phyloP scores from a whole-genome alignment of 1,139 yeast species.

The Suhomyces bokatorum region DNA sequence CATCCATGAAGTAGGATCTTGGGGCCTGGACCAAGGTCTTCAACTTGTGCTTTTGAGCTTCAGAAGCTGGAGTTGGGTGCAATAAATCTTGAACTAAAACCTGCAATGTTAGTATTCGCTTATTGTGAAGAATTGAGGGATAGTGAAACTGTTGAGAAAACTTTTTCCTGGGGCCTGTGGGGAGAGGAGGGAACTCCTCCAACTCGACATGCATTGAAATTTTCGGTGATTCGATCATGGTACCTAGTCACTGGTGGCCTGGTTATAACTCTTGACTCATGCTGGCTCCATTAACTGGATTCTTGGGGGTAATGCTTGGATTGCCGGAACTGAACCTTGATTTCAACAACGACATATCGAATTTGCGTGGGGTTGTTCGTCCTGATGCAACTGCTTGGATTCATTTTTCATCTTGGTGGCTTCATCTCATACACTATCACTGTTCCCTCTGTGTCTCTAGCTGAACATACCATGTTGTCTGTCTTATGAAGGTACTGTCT shows the following conservation, averaged over 20 bases:
- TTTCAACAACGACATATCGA: too few relatives aligned
- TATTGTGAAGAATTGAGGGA: not conserved
- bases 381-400: too few relatives aligned
- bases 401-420: not conserved
- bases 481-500: constrained; percentile 12
- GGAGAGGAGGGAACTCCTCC: too few relatives aligned
- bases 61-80: constrained; percentile 96
- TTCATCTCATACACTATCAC: not conserved
- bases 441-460: not conserved
- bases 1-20: constrained; percentile 99
- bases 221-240: not conserved
- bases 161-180: too few relatives aligned
- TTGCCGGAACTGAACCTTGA: too few relatives aligned
- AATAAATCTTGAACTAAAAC: constrained; percentile 48
- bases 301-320: too few relatives aligned
- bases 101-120: constrained; percentile 22
- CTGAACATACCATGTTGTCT: constrained; percentile 14
- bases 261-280: too few relatives aligned
- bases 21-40: constrained; percentile 97
- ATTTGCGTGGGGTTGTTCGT: too few relatives aligned
- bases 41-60: constrained; percentile 95
- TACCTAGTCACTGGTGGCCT: too few relatives aligned
- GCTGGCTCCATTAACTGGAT: too few relatives aligned
- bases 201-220: too few relatives aligned
- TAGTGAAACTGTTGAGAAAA: not conserved